Percentiles rank a stretch among this genome's conserved stretches.
Evolutionary conservation across 1,139 yeast species (phyloP).

Genomic region (Saccharomyces pastorianus): DNA sequence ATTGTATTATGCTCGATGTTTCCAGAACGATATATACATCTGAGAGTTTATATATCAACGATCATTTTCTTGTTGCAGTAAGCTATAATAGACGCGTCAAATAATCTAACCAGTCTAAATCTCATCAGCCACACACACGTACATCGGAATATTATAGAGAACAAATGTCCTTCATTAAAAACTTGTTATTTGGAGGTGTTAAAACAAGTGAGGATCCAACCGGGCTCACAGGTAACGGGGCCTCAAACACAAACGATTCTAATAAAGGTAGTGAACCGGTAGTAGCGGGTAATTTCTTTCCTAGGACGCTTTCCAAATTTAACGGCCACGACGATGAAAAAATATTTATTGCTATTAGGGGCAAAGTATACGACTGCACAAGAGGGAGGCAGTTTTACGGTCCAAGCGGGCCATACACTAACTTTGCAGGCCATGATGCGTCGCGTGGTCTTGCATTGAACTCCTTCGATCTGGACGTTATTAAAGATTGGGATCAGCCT

Average conservation of each 20-base stretch:
- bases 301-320: slow-evolving; percentile 58
- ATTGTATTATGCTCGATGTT: neutral
- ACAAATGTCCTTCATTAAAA: slow-evolving; percentile 35
- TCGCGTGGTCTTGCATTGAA: slow-evolving; percentile 87
- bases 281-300: slow-evolving; percentile 75
- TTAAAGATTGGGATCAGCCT: slow-evolving; percentile 57
- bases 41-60: neutral
- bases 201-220: slow-evolving; percentile 35
- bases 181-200: slow-evolving; percentile 34
- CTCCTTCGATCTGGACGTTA: slow-evolving; percentile 63
- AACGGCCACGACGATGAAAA: slow-evolving; percentile 75
- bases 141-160: neutral
- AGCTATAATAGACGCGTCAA: neutral
- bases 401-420: slow-evolving; percentile 92
- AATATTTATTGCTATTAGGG: slow-evolving; percentile 76
- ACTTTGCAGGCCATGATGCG: slow-evolving; percentile 96
- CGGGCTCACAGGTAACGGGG: slow-evolving; percentile 19
- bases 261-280: slow-evolving; percentile 42
- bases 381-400: slow-evolving; percentile 84
- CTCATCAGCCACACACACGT: neutral
- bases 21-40: neutral
- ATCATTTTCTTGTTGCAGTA: neutral
- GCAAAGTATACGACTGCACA: slow-evolving; percentile 79
- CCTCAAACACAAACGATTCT: slow-evolving; percentile 4
- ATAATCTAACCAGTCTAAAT: neutral